Conservation (phyloP, 805 yeast species). For the Wickerhamiella cacticola region DNA sequence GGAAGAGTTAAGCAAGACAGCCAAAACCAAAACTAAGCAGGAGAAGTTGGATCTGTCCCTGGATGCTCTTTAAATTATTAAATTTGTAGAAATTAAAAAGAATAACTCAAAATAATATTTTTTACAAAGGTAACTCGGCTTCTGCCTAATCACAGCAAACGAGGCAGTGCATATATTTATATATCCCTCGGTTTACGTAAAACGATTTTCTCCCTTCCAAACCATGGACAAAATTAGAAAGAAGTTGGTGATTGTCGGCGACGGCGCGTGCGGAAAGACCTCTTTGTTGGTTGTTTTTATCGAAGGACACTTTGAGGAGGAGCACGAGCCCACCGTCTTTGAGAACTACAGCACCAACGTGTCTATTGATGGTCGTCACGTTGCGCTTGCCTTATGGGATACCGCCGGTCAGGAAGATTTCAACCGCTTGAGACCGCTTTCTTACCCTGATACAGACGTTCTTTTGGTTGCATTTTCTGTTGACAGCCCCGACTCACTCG, state of each 20-base stretch:
- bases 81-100: background rate
- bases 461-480: conserved; percentile 77
- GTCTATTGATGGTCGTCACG: conserved; percentile 86
- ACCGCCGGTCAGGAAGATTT: conserved; percentile 97
- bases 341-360: conserved; percentile 95
- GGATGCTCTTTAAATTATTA: conserved; percentile 5
- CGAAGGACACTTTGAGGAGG: conserved; percentile 83
- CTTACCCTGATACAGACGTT: conserved; percentile 79
- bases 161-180: conserved; percentile 1
- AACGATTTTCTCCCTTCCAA: conserved; percentile 1
- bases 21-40: background rate
- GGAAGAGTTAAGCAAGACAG: conserved; percentile 2
- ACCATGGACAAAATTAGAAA: conserved; percentile 15
- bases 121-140: background rate
- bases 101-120: background rate
- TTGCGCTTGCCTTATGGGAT: conserved; percentile 83
- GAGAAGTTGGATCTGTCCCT: background rate
- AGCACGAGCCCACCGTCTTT: conserved; percentile 78
- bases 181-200: conserved; percentile 2
- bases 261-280: conserved; percentile 92
- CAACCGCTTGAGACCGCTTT: conserved; percentile 75
- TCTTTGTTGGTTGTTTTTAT: conserved; percentile 85
- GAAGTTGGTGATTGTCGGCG: conserved; percentile 83
- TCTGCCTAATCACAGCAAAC: background rate
- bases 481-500: conserved; percentile 72